phyloP scores from a whole-genome alignment of 2,329 filamentous ascomycete genomes.

The Fusarium secorum region DNA sequence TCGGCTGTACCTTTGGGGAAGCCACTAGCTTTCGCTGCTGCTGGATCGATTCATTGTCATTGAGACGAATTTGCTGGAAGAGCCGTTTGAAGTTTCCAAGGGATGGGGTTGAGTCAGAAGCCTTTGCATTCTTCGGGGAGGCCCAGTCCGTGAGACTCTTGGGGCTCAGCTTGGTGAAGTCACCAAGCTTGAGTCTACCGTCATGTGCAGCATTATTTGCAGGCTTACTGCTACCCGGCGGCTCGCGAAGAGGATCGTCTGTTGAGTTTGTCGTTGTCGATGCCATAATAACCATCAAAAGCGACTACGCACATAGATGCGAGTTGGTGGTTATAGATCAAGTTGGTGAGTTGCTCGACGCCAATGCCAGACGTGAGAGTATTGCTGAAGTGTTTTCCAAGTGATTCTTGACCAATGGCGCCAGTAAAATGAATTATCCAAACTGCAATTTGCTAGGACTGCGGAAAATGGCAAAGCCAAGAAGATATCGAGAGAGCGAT shows the following conservation, averaged over 20 bases:
- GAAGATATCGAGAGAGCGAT: not conserved
- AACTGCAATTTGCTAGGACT: not conserved
- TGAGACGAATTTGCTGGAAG: slow-evolving; percentile 22
- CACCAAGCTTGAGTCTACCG: slow-evolving; percentile 22
- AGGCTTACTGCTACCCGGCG: slow-evolving; percentile 18
- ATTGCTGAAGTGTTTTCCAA: not conserved
- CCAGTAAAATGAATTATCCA: not conserved
- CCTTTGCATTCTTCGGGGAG: not conserved
- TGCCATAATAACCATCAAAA: slow-evolving; percentile 19
- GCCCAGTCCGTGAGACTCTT: slow-evolving; percentile 13
- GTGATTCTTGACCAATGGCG: not conserved
- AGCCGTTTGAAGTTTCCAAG: slow-evolving; percentile 32
- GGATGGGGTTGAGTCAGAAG: not conserved
- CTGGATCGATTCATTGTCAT: not conserved
- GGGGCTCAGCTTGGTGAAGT: slow-evolving; percentile 19
- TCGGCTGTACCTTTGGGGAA: not conserved
- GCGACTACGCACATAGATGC: slow-evolving; percentile 13
- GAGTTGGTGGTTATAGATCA: not conserved
- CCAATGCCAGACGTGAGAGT: not conserved
- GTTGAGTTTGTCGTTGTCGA: slow-evolving; percentile 9
- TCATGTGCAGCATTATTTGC: not conserved
- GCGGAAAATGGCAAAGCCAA: not conserved
- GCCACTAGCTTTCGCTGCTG: not conserved
- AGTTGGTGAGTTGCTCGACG: not conserved
- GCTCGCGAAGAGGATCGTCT: slow-evolving; percentile 28